These are phyloP conservation scores for Aegilops speltoides DNA, from an alignment of 176 grass and related monocot species.

Conservation along the genomic window DNA sequence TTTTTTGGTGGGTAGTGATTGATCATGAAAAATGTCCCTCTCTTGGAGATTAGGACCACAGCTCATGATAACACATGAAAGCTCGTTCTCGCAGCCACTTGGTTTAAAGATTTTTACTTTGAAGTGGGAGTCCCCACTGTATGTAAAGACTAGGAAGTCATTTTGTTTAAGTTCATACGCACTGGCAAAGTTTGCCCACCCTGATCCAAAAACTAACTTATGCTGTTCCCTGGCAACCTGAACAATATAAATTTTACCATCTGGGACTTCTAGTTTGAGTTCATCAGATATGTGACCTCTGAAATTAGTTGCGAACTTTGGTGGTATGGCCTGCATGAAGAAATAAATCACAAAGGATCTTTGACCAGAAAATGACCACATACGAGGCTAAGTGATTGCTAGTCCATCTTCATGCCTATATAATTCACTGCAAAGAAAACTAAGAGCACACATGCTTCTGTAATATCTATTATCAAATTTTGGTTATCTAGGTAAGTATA, in stretches of 20 bases:
- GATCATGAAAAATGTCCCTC: neutral
- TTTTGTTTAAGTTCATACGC: neutral
- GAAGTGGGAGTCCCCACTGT: neutral
- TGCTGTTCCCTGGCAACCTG: neutral
- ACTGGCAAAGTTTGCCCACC: neutral
- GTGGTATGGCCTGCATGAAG: neutral
- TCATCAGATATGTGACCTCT: neutral
- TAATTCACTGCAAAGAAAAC: too few relatives aligned
- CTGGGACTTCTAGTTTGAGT: neutral
- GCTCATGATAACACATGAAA: neutral
- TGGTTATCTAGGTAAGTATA: neutral
- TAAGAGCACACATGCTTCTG: too few relatives aligned
- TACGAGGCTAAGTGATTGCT: neutral
- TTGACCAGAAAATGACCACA: neutral
- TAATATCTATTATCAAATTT: too few relatives aligned
- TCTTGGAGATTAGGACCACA: neutral
- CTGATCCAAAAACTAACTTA: neutral
- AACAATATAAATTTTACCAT: neutral
- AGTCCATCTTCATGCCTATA: neutral
- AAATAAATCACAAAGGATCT: neutral
- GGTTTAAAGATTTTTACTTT: neutral
- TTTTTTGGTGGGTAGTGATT: neutral
- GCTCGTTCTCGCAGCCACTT: neutral
- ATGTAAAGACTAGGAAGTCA: neutral
- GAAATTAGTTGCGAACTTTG: neutral